Evolutionary conservation across 768 basidiomycete species (phyloP), one percentile per base, ranked within the genome.

Genomic region (Russula virescens): DNA sequence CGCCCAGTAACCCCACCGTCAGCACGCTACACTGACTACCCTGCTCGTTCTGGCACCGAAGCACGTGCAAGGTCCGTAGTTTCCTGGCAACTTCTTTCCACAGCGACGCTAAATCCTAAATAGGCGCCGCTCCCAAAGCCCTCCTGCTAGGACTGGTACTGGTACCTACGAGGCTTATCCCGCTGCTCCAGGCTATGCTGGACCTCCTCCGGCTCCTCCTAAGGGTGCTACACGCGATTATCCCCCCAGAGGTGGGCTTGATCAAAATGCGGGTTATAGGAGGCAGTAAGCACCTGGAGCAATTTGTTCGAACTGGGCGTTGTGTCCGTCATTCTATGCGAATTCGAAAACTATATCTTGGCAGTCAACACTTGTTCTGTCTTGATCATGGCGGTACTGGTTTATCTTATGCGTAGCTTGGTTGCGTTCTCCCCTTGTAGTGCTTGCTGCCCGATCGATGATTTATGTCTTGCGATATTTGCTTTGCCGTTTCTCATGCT

Each of bases 1-100:
- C 69, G 69, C 38, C 69, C 69, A 5, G 55, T 67, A 21, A 66
- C 70, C 5, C 71, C 71, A n/a, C 71, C 71, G 21, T 53, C 69
- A 19, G 55, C 60, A 14, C 58, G 68, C 25, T 70, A 70, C 19
- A 42, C 46, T 16, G 69, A 70, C 28, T 71, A 72, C 42, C 68
- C 71, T 26, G 62, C 69, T 31, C 65, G 69, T 21, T 62, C 59
- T 61, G 67, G 67, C 28, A n/a, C 61, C 6, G 68, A 62, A 40
- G 65, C 54, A 21, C 66, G 59, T 47, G 45, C 63, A 52, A 64
- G 62, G 69, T 68, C 16, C 43, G 58, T 63, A 18, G 42, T 63
- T 31, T 61, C 23, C n/a, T 23, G 21, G 31, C 38, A 18, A 26
- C 25, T 8, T 9, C 40, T 34, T 43, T 46, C 51, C 18, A 31